Conservation (phyloP, 805 yeast species). For the Candida golubevii region DNA sequence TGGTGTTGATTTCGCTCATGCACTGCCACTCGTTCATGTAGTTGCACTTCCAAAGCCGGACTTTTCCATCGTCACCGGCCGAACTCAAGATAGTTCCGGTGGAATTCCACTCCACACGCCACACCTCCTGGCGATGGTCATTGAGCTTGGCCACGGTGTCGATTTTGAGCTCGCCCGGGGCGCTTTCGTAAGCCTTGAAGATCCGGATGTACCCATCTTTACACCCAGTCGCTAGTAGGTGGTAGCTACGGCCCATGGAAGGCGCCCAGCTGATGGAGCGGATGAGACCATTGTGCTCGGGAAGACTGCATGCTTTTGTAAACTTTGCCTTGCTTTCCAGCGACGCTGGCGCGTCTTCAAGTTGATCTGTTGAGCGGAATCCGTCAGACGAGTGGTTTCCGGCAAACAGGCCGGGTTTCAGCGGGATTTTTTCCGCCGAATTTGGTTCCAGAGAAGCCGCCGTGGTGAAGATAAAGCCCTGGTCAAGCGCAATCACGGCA, state of each 20-base stretch:
- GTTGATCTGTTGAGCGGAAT: not conserved
- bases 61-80: conserved; percentile 93
- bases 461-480: conserved; percentile 66
- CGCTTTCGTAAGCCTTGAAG: conserved; percentile 60
- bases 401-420: not conserved
- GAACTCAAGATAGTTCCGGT: conserved; percentile 91
- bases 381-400: conserved; percentile 10
- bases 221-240: conserved; percentile 90
- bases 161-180: conserved; percentile 35
- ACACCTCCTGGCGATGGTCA: conserved; percentile 84
- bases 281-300: conserved; percentile 83
- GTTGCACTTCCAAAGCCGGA: conserved; percentile 87
- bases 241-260: conserved; percentile 85
- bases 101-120: conserved; percentile 94
- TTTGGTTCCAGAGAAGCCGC: conserved; percentile 2
- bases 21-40: conserved; percentile 86
- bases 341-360: conserved; percentile 1
- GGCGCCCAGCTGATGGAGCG: conserved; percentile 96
- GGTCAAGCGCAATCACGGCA: conserved; percentile 81
- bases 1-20: conserved; percentile 59
- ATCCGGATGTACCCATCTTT: conserved; percentile 91
- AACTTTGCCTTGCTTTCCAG: conserved; percentile 32
- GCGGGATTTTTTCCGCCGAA: not conserved
- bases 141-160: conserved; percentile 63
- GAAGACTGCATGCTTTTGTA: conserved; percentile 56